Percentiles rank a stretch among this genome's conserved stretches.
phyloP scores from a whole-genome alignment of 805 yeast species.

The Zygosaccharomyces siamensis region DNA sequence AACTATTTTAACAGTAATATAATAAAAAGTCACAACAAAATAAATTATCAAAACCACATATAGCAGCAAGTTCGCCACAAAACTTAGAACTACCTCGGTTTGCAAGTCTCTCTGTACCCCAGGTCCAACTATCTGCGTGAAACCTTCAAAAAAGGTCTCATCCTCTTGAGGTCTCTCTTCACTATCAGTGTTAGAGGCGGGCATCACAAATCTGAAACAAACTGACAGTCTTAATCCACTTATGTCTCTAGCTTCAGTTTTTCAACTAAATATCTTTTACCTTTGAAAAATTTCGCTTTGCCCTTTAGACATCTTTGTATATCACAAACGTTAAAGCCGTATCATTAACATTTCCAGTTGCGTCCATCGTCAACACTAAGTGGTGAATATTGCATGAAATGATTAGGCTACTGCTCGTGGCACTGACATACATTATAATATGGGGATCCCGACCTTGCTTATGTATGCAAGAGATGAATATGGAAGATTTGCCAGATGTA shows the following conservation, averaged over 20 bases:
- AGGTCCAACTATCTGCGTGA: slow-evolving; percentile 25
- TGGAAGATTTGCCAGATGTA: slow-evolving; percentile 21
- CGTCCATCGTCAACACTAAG: neutral
- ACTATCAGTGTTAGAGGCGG: neutral
- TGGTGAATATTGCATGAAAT: neutral
- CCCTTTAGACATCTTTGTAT: slow-evolving; percentile 3
- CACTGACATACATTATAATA: slow-evolving; percentile 1
- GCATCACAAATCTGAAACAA: neutral
- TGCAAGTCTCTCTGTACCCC: slow-evolving; percentile 29
- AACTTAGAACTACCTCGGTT: slow-evolving; percentile 29
- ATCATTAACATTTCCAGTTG: neutral
- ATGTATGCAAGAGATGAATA: neutral
- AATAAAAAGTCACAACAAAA: slow-evolving; percentile 28
- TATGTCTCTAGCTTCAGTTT: neutral
- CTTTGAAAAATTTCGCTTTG: slow-evolving; percentile 4
- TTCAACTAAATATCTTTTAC: neutral
- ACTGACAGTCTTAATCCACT: neutral
- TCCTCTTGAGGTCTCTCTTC: slow-evolving; percentile 1
- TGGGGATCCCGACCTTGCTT: slow-evolving; percentile 3
- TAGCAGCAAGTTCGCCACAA: slow-evolving; percentile 33
- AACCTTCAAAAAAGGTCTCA: slow-evolving; percentile 2
- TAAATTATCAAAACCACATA: slow-evolving; percentile 31
- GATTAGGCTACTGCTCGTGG: neutral
- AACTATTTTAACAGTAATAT: slow-evolving; percentile 28
- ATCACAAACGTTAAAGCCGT: slow-evolving; percentile 4